Conservation (phyloP, 371 early-diverging fungal species). For the Mucor circinelloides region DNA sequence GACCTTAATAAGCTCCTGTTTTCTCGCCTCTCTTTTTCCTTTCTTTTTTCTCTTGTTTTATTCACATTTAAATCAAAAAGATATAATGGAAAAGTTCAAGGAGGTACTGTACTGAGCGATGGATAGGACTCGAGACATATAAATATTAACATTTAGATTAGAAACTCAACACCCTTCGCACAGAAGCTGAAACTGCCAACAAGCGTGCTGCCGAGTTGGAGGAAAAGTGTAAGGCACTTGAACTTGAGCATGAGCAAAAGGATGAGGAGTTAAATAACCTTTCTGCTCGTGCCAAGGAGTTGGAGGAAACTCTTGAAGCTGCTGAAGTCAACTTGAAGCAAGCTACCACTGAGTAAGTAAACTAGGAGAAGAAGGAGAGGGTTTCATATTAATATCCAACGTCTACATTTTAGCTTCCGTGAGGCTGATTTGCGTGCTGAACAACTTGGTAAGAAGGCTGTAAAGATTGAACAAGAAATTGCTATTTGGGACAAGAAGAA, state of each 20-base stretch:
- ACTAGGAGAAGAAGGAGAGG: not conserved
- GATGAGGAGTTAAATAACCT: constrained; percentile 70
- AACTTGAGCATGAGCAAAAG: constrained; percentile 60
- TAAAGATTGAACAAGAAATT: constrained; percentile 34
- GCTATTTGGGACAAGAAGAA: constrained; percentile 38
- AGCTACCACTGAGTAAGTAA: constrained; percentile 67
- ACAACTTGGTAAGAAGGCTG: constrained; percentile 42
- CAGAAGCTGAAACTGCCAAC: constrained; percentile 65
- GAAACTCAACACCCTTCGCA: constrained; percentile 72
- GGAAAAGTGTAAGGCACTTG: constrained; percentile 55
- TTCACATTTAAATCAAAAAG: constrained; percentile 10
- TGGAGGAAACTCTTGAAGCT: constrained; percentile 69
- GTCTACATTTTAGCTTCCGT: constrained; percentile 55
- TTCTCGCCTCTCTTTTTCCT: not conserved
- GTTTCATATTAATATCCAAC: not conserved
- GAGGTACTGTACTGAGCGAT: constrained; percentile 18
- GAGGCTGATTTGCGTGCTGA: constrained; percentile 56
- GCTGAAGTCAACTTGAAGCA: constrained; percentile 67
- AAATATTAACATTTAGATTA: constrained; percentile 20
- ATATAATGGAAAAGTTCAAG: constrained; percentile 38
- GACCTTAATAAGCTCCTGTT: constrained; percentile 4
- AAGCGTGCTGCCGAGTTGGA: constrained; percentile 70
- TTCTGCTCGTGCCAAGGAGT: constrained; percentile 61
- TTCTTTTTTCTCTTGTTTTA: constrained; percentile 13
- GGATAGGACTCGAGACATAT: not conserved